phyloP scores from a whole-genome alignment of 306 rosid genomes.

The Lathyrus sativus region DNA sequence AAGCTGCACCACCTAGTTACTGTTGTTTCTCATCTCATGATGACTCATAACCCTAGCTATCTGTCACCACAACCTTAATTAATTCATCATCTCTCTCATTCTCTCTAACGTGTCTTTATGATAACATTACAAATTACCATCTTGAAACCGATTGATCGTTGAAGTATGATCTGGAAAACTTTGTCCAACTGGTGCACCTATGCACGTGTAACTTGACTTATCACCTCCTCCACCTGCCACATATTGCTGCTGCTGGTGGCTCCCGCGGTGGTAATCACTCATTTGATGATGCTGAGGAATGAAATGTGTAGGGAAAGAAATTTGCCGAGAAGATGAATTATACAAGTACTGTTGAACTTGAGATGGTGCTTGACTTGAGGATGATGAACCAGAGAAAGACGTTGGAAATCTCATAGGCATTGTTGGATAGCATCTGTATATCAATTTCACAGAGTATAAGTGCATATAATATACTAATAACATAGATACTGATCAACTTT shows the following conservation, averaged over 20 bases:
- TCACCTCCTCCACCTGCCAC: slow-evolving; percentile 5
- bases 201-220: slow-evolving; percentile 56
- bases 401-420: slow-evolving; percentile 69
- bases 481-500: too few relatives aligned
- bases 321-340: slow-evolving; percentile 52
- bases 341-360: slow-evolving; percentile 50
- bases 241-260: slow-evolving; percentile 48
- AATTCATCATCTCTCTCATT: slow-evolving; percentile 38
- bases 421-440: slow-evolving; percentile 66
- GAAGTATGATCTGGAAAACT: slow-evolving; percentile 28
- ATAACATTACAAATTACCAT: slow-evolving; percentile 54
- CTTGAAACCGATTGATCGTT: slow-evolving; percentile 81
- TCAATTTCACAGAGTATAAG: neutral
- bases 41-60: slow-evolving; percentile 40
- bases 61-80: slow-evolving; percentile 8
- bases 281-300: slow-evolving; percentile 43
- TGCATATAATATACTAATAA: too few relatives aligned
- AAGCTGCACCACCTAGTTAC: slow-evolving; percentile 55
- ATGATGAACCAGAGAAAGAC: slow-evolving; percentile 58
- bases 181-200: slow-evolving; percentile 83
- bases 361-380: slow-evolving; percentile 49
- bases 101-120: slow-evolving; percentile 55
- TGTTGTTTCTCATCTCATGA: slow-evolving; percentile 37
- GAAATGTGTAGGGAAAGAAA: slow-evolving; percentile 49
- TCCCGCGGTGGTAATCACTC: slow-evolving; percentile 59